A percentile compares a stretch with the other conserved stretches of the same genome.
phyloP scores from a whole-genome alignment of 2,329 filamentous ascomycete species.

The Cytospora chrysosperma region DNA sequence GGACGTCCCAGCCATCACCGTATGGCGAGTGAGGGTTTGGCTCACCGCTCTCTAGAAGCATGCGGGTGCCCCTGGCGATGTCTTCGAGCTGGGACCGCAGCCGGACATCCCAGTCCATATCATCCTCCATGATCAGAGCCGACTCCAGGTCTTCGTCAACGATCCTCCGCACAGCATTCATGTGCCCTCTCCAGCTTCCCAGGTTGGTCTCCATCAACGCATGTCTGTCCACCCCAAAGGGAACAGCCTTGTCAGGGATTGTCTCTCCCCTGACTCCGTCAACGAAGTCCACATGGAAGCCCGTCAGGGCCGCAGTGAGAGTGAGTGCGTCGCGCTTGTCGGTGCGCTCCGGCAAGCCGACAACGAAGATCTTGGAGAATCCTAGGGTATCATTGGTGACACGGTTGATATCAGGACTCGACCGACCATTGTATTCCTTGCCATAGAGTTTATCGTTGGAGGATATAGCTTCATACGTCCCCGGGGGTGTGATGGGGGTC shows the following conservation, averaged over 20 bases:
- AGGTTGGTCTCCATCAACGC: slow-evolving; percentile 32
- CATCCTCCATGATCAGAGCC: slow-evolving; percentile 47
- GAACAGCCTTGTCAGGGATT: slow-evolving; percentile 38
- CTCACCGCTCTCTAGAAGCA: slow-evolving; percentile 20
- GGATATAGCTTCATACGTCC: neutral
- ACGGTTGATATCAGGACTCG: slow-evolving; percentile 24
- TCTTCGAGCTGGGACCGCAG: slow-evolving; percentile 39
- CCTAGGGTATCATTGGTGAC: slow-evolving; percentile 32
- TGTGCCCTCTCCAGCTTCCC: slow-evolving; percentile 43
- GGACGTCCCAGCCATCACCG: slow-evolving; percentile 50
- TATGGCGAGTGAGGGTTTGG: slow-evolving; percentile 36
- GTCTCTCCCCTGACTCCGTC: slow-evolving; percentile 43
- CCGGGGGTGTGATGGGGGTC: neutral
- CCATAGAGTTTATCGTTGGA: slow-evolving; percentile 10
- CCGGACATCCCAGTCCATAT: slow-evolving; percentile 47
- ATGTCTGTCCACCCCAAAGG: slow-evolving; percentile 35
- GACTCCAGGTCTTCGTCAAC: slow-evolving; percentile 38
- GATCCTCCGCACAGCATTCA: slow-evolving; percentile 38
- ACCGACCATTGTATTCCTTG: slow-evolving; percentile 23
- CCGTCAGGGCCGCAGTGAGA: slow-evolving; percentile 45
- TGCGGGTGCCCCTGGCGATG: slow-evolving; percentile 14
- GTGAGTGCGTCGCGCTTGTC: slow-evolving; percentile 52
- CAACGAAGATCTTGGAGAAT: slow-evolving; percentile 40
- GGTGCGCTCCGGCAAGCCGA: slow-evolving; percentile 50
- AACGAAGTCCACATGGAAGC: slow-evolving; percentile 45